Percentiles rank a stretch among this genome's conserved stretches.
Conservation (phyloP, 805 yeast species). For the Wickerhamiella siamensis region DNA sequence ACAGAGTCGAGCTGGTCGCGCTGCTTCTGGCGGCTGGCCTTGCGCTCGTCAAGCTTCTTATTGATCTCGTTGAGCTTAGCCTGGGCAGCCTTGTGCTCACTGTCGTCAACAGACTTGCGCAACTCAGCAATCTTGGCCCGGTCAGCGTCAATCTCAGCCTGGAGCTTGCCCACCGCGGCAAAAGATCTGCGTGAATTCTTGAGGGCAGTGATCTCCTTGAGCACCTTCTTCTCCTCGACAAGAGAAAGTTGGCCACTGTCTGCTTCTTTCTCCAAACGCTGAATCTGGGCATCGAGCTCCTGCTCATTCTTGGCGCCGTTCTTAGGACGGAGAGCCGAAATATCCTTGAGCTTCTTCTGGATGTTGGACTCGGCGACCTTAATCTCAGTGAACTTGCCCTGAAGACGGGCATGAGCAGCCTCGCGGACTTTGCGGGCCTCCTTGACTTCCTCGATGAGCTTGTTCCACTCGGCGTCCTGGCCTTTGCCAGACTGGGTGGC, state of each 20-base stretch:
- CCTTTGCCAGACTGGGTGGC: constrained; percentile 10
- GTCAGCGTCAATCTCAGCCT: constrained; percentile 65
- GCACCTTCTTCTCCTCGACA: constrained; percentile 76
- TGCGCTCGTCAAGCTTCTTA: constrained; percentile 51
- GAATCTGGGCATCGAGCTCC: constrained; percentile 25
- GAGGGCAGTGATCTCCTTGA: constrained; percentile 74
- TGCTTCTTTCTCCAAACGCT: constrained; percentile 50
- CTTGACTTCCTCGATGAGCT: constrained; percentile 35
- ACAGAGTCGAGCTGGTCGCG: constrained; percentile 51
- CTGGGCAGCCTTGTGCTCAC: constrained; percentile 48
- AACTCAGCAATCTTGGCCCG: constrained; percentile 60
- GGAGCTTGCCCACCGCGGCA: constrained; percentile 55
- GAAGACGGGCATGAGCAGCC: constrained; percentile 30
- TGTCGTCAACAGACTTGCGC: constrained; percentile 46
- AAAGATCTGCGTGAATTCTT: constrained; percentile 73
- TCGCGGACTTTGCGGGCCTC: constrained; percentile 34
- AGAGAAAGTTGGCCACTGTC: constrained; percentile 68
- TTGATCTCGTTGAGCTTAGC: constrained; percentile 56
- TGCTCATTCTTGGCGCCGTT: constrained; percentile 38
- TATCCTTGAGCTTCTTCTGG: constrained; percentile 62
- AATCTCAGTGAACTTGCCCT: constrained; percentile 50
- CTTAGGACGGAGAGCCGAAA: constrained; percentile 58
- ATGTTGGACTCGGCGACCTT: constrained; percentile 51
- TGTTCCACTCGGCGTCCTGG: constrained; percentile 35
- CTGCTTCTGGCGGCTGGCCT: constrained; percentile 50